phyloP scores from a whole-genome alignment of 441 rosid genomes.

The Gossypium schwendimanii region DNA sequence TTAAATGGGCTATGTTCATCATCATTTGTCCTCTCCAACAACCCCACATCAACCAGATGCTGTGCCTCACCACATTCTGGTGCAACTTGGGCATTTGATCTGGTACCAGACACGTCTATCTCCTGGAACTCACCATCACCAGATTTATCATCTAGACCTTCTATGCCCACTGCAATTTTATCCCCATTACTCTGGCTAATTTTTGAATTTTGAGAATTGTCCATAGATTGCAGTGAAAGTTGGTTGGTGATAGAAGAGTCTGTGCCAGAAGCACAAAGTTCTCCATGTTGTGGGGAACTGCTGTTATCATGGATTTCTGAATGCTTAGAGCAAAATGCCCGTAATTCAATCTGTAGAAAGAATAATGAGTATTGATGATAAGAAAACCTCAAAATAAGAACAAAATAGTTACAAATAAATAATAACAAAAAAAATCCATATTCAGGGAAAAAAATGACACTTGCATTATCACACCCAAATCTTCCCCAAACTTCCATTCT shows the following conservation, averaged over 20 bases:
- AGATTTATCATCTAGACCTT: conserved; percentile 40
- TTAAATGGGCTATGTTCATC: conserved; percentile 38
- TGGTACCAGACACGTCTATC: conserved; percentile 36
- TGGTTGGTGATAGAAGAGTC: conserved; percentile 27
- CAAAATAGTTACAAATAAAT: background rate
- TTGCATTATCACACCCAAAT: conserved; percentile 72
- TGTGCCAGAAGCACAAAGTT: conserved; percentile 19
- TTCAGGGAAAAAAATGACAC: conserved; percentile 24
- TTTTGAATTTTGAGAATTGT: conserved; percentile 32
- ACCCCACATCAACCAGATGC: conserved; percentile 22
- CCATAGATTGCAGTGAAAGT: conserved; percentile 17
- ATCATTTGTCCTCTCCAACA: conserved; percentile 29
- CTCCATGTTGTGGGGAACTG: conserved; percentile 25
- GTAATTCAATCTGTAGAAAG: conserved; percentile 69
- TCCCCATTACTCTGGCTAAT: conserved; percentile 43
- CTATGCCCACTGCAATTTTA: conserved; percentile 31
- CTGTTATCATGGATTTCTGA: conserved; percentile 39
- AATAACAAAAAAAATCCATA: background rate
- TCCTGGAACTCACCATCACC: conserved; percentile 48
- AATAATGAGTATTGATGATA: conserved; percentile 9
- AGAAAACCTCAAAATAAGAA: conserved; percentile 5
- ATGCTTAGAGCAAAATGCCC: conserved; percentile 94
- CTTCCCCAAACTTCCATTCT: conserved; percentile 97
- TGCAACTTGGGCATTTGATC: conserved; percentile 26
- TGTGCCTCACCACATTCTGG: conserved; percentile 43